Percentiles rank a stretch among this genome's conserved stretches.
Evolutionary conservation across 345 rosid genomes (phyloP).

Genomic region (Litchi chinensis): DNA sequence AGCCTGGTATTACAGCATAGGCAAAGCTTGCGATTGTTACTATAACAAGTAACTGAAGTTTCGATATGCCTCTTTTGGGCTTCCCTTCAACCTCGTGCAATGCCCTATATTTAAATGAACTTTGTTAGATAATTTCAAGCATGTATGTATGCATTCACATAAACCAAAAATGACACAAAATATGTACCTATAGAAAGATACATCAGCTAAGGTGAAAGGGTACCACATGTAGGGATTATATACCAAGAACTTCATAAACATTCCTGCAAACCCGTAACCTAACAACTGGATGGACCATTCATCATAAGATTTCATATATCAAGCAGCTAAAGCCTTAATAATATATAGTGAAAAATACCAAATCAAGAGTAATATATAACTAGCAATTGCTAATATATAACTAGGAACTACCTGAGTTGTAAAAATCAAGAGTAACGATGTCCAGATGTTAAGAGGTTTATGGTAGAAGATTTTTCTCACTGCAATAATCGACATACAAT

Average conservation of each 20-base stretch:
- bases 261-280: background rate
- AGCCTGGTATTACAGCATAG: slow-evolving; percentile 32
- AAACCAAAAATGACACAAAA: background rate
- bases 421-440: slow-evolving; percentile 26
- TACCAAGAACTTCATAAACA: no score
- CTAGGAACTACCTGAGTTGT: slow-evolving; percentile 26
- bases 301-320: background rate
- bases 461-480: slow-evolving; percentile 29
- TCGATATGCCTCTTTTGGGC: background rate
- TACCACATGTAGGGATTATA: slow-evolving; percentile 37
- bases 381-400: no score
- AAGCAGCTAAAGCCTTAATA: background rate
- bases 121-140: no score
- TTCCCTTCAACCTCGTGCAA: slow-evolving; percentile 17
- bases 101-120: slow-evolving; percentile 23
- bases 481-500: slow-evolving; percentile 15
- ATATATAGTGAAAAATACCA: no score
- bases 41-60: slow-evolving; percentile 30
- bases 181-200: slow-evolving; percentile 31
- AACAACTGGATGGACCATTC: slow-evolving; percentile 24
- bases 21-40: slow-evolving; percentile 33
- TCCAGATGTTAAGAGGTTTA: slow-evolving; percentile 1
- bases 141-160: no score
- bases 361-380: no score
- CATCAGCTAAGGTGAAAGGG: slow-evolving; percentile 35